Evolutionary conservation across 2,329 filamentous ascomycete genomes (phyloP), one percentile per base, ranked within the genome.

Genomic region (Microsporum canis): DNA sequence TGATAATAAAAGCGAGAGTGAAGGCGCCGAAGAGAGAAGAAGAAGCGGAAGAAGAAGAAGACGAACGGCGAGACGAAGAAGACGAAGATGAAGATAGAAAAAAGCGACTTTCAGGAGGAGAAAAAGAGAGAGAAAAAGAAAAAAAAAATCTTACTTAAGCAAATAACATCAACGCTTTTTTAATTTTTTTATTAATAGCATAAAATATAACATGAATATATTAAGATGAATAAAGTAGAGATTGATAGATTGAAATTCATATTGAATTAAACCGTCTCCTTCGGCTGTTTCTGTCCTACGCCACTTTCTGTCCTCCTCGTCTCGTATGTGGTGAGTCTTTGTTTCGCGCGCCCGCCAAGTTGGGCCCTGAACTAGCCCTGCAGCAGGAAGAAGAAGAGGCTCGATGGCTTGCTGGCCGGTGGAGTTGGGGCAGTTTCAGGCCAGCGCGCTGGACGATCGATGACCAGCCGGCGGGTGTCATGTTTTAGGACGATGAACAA

Each of bases 51-150:
- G 43, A 47, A 3, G 43, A 47, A 27, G 6, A 8, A 1, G 41
- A 27, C 4, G 23, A 29, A 58, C 41, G 57, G 41, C 63, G 3
- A 57, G 49, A 53, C 49, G 49, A 53, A 53, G 49, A 23, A 53
- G 27, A 31, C 12, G 27, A 33, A 53, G 17, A 43, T 27, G 36
- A 58, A 58, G 57, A 17, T 41, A 29, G 17, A 43, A 58, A 38
- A 58, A 31, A 43, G 36, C 23, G 29, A 36, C 23, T 34, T 36
- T 38, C 33, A 58, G 33, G 38, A 41, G 38, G 29, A 39, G 34
- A 34, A 41, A 58, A 7, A 57, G 23, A 39, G 27, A 58, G 55
- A 36, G 29, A 39, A 39, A 23, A 58, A 39, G 27, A 49, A 49
- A 34, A 43, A 43, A n/a, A 34, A n/a, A 43, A n/a, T 43, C 39